Evolutionary conservation across 2,329 filamentous ascomycete genomes (phyloP).

Genomic region (Byssoonygena ceratinophila): DNA sequence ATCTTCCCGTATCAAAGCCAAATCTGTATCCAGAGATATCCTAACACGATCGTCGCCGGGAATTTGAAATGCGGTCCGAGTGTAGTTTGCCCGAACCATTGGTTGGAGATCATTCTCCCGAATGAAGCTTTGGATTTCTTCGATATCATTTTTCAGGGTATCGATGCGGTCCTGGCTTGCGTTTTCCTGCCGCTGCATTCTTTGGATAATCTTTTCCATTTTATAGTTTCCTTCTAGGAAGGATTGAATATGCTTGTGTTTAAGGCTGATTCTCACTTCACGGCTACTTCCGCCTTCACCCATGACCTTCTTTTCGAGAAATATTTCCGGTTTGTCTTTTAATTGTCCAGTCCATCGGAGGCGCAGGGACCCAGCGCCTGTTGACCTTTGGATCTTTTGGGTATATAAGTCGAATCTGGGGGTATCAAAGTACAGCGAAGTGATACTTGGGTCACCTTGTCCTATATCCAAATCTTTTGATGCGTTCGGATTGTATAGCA

Average conservation of each 20-base stretch:
- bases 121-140: constrained; percentile 70
- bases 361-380: constrained; percentile 70
- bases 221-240: constrained; percentile 82
- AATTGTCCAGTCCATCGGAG: constrained; percentile 88
- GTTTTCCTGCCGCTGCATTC: constrained; percentile 64
- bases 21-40: constrained; percentile 83
- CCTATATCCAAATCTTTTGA: constrained; percentile 70
- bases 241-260: constrained; percentile 82
- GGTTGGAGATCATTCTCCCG: constrained; percentile 68
- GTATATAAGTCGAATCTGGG: constrained; percentile 75
- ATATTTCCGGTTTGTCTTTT: constrained; percentile 64
- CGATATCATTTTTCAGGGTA: constrained; percentile 59
- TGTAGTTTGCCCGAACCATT: constrained; percentile 82
- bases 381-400: constrained; percentile 66
- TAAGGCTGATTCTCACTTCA: constrained; percentile 72
- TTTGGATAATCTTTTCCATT: constrained; percentile 80
- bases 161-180: constrained; percentile 56
- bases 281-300: constrained; percentile 64
- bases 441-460: constrained; percentile 75
- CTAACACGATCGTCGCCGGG: constrained; percentile 82
- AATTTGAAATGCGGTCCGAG: constrained; percentile 90
- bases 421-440: constrained; percentile 92
- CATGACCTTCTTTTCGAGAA: constrained; percentile 81
- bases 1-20: constrained; percentile 72
- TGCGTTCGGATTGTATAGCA: constrained; percentile 81